Percentiles rank a stretch among this genome's conserved stretches.
Conservation (phyloP, 2,329 filamentous ascomycete genomes). For the Aspergillus clavatus region DNA sequence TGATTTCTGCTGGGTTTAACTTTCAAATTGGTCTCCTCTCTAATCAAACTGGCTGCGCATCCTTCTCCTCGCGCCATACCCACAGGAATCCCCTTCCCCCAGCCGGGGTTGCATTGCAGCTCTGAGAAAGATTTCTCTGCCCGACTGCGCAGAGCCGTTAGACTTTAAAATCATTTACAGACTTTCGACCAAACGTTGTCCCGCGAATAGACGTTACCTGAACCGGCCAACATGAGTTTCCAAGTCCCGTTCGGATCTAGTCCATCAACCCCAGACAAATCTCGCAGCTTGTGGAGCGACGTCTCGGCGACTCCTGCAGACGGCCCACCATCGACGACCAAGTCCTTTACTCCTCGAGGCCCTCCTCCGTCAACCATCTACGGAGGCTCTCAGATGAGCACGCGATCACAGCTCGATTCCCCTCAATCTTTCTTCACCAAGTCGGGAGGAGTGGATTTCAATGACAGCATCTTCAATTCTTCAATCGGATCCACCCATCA, state of each 20-base stretch:
- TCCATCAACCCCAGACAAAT: conserved; percentile 38
- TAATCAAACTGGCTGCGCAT: conserved; percentile 1
- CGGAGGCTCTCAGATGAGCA: conserved; percentile 47
- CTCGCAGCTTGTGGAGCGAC: conserved; percentile 33
- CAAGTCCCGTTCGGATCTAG: conserved; percentile 32
- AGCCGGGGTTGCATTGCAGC: background rate
- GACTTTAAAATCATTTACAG: too few relatives aligned
- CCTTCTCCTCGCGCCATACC: background rate
- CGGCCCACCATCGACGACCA: conserved; percentile 48
- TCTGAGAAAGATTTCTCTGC: background rate
- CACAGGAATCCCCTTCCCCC: background rate
- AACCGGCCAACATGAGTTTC: conserved; percentile 31
- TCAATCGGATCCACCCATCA: conserved; percentile 34
- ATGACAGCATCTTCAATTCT: conserved; percentile 36
- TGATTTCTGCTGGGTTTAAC: background rate
- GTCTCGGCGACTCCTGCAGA: conserved; percentile 57
- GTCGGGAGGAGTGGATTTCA: conserved; percentile 32
- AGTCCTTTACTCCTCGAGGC: conserved; percentile 55
- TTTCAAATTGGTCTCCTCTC: background rate
- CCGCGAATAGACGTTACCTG: background rate
- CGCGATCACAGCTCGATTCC: conserved; percentile 31
- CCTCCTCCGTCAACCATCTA: conserved; percentile 50
- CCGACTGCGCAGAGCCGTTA: background rate
- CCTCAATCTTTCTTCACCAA: conserved; percentile 36
- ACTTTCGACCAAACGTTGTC: background rate